Base-by-base conservation (phyloP, 306 rosid species). In the Crataegus laevigata region DNA sequence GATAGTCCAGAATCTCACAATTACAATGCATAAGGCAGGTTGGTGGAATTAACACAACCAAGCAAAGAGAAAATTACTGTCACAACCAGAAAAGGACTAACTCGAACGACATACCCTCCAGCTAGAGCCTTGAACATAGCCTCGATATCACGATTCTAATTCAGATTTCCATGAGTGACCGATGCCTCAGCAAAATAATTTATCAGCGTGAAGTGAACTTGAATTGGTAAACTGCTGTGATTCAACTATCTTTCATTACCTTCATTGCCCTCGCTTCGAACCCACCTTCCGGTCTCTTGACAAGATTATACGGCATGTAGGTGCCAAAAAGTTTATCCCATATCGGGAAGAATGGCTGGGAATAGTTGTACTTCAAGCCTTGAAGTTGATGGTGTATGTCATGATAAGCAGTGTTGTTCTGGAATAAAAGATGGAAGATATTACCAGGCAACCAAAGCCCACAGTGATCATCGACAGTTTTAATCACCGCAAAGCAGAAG, bases 321-420 rank as follows among this genome's bases (percentile, higher is more conserved):
- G 98, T 93, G 17, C 93, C 96, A 2, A 91, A 90, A 73, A 91
- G 75, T 77, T 79, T 91, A 80, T 93, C 97, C 98, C 97, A 93
- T 74, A 88, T 75, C n/a, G 88, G 85, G 75, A 93, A 93, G 83
- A 93, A 93, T 36, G 98, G 97, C 69, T 93, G 98, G 34, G 97
- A 91, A 77, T 88, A 93, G 72, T 89, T 93, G 82, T 89, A 91
- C 75, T 89, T 93, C 60, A 87, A 78, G 25, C 98, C 98, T 66
- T 89, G 90, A 21, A 93, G 91, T 80, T 93, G 98, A 82, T 93
- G 98, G 61, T 93, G 98, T 58, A 93, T 83, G 74, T 93, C 98
- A 83, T 91, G 97, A 80, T 93, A 93, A n/a, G 98, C 96, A 30
- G 96, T 88, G 68, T 93, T 93, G 57, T 93, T 91, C 84, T 88